Evolutionary conservation across 441 rosid genomes (phyloP).

Genomic region (Adansonia gregorii): DNA sequence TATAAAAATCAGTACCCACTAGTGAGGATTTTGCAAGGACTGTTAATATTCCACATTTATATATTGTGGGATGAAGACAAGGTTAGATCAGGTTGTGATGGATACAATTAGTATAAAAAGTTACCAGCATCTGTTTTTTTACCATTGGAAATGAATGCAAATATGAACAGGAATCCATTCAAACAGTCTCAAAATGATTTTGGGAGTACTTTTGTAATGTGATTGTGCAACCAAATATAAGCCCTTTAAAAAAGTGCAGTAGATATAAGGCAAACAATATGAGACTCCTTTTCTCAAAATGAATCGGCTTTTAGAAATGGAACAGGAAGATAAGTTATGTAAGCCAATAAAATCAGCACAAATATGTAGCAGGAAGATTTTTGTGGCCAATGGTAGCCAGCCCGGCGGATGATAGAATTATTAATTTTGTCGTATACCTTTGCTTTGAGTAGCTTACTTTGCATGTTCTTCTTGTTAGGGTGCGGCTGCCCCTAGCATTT

Average conservation of each 20-base stretch:
- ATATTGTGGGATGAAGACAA: conserved; percentile 4
- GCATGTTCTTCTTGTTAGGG: too few relatives aligned
- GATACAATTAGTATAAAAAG: background rate
- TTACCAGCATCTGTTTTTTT: background rate
- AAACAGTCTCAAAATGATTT: background rate
- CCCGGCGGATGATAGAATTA: background rate
- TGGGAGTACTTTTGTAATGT: background rate
- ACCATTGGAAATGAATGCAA: background rate
- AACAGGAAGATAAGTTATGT: background rate
- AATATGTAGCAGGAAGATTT: background rate
- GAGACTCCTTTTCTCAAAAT: background rate
- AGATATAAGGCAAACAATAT: background rate
- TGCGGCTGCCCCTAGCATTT: background rate
- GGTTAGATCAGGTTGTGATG: background rate
- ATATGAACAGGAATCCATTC: background rate
- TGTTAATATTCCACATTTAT: background rate
- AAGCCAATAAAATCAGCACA: background rate
- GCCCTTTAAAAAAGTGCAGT: background rate
- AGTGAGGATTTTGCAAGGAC: conserved; percentile 3
- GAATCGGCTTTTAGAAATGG: background rate
- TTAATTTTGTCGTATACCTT: background rate
- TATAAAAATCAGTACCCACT: background rate
- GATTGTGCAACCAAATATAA: too few relatives aligned
- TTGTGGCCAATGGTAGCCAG: background rate
- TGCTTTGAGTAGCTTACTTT: conserved; percentile 7